Percentiles rank a stretch among this genome's conserved stretches.
Evolutionary conservation across 371 early-diverging fungal genomes (phyloP).

Genomic region (Mucor velutinosus): DNA sequence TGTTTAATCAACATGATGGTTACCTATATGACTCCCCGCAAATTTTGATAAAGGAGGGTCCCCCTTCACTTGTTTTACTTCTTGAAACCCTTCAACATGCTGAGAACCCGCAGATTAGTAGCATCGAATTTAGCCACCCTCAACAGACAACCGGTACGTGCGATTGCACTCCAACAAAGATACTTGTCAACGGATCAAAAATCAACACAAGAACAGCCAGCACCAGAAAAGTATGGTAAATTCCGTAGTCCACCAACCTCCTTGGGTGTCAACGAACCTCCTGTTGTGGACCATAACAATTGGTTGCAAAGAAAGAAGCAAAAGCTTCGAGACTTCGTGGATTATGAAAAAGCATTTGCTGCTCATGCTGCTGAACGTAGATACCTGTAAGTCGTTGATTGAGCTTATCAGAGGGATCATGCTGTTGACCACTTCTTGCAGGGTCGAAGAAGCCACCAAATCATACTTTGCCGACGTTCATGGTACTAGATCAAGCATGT

Average conservation of each 20-base stretch:
- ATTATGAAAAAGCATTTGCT: slow-evolving; percentile 54
- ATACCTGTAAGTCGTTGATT: slow-evolving; percentile 46
- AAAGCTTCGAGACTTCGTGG: slow-evolving; percentile 45
- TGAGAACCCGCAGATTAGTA: neutral
- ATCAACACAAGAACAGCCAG: slow-evolving; percentile 3
- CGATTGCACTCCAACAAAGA: slow-evolving; percentile 2
- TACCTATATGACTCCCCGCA: neutral
- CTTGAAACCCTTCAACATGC: neutral
- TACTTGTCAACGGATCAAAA: slow-evolving; percentile 6
- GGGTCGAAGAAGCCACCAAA: slow-evolving; percentile 61
- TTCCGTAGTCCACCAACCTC: slow-evolving; percentile 36
- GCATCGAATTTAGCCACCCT: neutral
- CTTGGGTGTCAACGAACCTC: slow-evolving; percentile 43
- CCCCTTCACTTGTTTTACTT: neutral
- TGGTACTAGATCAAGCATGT: slow-evolving; percentile 35
- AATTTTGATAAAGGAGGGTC: neutral
- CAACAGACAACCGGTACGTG: neutral
- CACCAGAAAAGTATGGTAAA: slow-evolving; percentile 20
- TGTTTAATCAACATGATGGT: neutral
- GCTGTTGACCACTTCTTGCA: slow-evolving; percentile 7
- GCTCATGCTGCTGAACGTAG: slow-evolving; percentile 59
- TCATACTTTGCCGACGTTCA: slow-evolving; percentile 72
- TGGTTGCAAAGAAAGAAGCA: slow-evolving; percentile 48
- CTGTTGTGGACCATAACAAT: slow-evolving; percentile 36
- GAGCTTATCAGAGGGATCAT: neutral